phyloP scores from a whole-genome alignment of 306 rosid genomes.

The Spatholobus suberectus region DNA sequence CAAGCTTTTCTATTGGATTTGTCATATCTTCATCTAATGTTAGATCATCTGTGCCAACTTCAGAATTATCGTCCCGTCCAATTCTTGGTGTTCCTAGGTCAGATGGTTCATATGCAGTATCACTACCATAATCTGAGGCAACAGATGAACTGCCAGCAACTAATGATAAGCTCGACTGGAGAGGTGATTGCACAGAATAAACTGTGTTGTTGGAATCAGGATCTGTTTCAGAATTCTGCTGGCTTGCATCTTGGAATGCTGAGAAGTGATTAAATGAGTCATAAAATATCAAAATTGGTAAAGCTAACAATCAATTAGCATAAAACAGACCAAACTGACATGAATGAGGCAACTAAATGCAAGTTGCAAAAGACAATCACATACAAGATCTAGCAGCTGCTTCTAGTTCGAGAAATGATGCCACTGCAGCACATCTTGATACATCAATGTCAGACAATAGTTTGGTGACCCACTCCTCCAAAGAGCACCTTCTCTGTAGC shows the following conservation, averaged over 20 bases:
- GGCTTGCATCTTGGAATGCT: constrained; percentile 88
- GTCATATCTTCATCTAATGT: constrained; percentile 84
- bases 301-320: constrained; percentile 39
- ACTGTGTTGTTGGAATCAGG: constrained; percentile 55
- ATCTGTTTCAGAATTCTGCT: constrained; percentile 63
- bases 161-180: constrained; percentile 66
- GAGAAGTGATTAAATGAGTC: constrained; percentile 49
- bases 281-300: constrained; percentile 41
- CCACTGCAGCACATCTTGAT: constrained; percentile 93
- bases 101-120: constrained; percentile 88
- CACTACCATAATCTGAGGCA: constrained; percentile 93
- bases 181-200: constrained; percentile 66
- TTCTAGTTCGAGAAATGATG: constrained; percentile 96
- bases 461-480: constrained; percentile 96
- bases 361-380: constrained; percentile 54
- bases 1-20: constrained; percentile 87
- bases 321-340: constrained; percentile 35
- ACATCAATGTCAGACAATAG: constrained; percentile 86
- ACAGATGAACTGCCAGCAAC: constrained; percentile 81
- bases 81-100: constrained; percentile 81
- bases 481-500: constrained; percentile 94
- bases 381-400: constrained; percentile 98
- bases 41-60: constrained; percentile 83
- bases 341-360: constrained; percentile 33
- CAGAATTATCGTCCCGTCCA: constrained; percentile 84